phyloP scores from a whole-genome alignment of 2,329 filamentous ascomycete species.

The Fusarium fracticaudum region DNA sequence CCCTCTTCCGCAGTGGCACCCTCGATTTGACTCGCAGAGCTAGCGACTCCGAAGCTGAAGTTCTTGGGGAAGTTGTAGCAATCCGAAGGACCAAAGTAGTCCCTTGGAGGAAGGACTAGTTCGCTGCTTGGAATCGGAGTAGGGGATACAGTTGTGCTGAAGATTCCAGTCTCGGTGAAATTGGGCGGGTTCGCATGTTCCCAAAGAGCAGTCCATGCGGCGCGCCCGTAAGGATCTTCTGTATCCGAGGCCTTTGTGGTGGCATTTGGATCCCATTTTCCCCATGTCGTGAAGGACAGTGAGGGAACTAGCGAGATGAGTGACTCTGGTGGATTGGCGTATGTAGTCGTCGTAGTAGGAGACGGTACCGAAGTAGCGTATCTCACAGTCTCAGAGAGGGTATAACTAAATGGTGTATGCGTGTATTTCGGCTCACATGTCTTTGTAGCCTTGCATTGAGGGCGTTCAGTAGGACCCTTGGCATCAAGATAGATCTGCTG shows the following conservation, averaged over 20 bases:
- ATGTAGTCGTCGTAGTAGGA: constrained; percentile 45
- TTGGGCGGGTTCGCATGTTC: constrained; percentile 47
- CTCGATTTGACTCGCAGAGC: constrained; percentile 58
- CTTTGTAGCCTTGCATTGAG: constrained; percentile 37
- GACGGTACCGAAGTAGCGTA: constrained; percentile 46
- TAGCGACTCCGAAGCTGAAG: constrained; percentile 60
- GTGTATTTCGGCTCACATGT: constrained; percentile 41
- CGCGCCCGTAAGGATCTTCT: constrained; percentile 45
- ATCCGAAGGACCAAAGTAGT: constrained; percentile 59
- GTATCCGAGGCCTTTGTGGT: constrained; percentile 42
- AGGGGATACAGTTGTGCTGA: constrained; percentile 61
- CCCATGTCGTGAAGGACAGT: constrained; percentile 48
- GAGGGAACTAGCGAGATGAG: constrained; percentile 40
- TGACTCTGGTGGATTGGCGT: constrained; percentile 42
- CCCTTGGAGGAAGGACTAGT: constrained; percentile 63
- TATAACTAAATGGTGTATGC: constrained; percentile 44
- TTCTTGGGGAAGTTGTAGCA: constrained; percentile 60
- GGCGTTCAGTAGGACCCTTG: constrained; percentile 42
- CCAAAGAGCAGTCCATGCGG: constrained; percentile 48
- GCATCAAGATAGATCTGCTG: constrained; percentile 43
- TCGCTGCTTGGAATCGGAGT: constrained; percentile 64
- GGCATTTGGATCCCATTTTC: constrained; percentile 47
- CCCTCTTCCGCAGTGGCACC: constrained; percentile 57
- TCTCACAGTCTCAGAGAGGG: constrained; percentile 46
- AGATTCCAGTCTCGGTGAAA: constrained; percentile 46